Evolutionary conservation across 352 stramenopile species (phyloP), one percentile per base, ranked within the genome.

Genomic region (Phytopythium delawarense): DNA sequence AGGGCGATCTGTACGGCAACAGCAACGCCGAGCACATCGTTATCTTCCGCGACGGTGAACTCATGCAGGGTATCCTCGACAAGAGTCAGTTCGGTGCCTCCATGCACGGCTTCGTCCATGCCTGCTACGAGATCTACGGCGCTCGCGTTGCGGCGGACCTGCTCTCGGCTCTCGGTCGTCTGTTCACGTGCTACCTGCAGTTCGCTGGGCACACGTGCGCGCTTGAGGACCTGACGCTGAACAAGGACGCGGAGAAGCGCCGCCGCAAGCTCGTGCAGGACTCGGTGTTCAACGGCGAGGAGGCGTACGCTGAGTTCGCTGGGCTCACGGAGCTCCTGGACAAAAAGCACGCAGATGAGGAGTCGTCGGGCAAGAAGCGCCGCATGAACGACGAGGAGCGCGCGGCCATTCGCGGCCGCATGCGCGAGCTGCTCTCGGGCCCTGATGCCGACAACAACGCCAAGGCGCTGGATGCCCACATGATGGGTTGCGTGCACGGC

Each of bases 41-140:
- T 15, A 81, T 99, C 40, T 92, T 99, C 63, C 86, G 96, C 44
- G 91, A 99, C 65, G 96, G 96, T 40, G 94, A 99, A 64, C 63
- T 99, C 62, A 76, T 99, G 18, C 89, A 97, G 64, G 98, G 98
- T 71, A 89, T 99, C 49, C 83, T 99, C 25, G 98, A 99, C 76
- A 99, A 99, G 84, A 95, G 88, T 64, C 95, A 98, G 50, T 99
- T 99, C 76, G 98, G 98, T 63, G 96, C 97, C 3, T 97, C 96
- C 32, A 98, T 98, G 70, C 97, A 99, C 74, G 98, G 97, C 49
- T 84, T 99, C 25, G 96, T 99, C 2, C 98, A 99, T 76, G 92
- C 94, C 37, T 92, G 98, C 18, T 99, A 99, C 68, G 88, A 96
- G 69, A 81, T 94, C 51, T 97, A 96, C 59, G 83, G 89, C 21